Base-by-base conservation (phyloP, 176 grass and related monocot genomes). In the Triticum dicoccoides region DNA sequence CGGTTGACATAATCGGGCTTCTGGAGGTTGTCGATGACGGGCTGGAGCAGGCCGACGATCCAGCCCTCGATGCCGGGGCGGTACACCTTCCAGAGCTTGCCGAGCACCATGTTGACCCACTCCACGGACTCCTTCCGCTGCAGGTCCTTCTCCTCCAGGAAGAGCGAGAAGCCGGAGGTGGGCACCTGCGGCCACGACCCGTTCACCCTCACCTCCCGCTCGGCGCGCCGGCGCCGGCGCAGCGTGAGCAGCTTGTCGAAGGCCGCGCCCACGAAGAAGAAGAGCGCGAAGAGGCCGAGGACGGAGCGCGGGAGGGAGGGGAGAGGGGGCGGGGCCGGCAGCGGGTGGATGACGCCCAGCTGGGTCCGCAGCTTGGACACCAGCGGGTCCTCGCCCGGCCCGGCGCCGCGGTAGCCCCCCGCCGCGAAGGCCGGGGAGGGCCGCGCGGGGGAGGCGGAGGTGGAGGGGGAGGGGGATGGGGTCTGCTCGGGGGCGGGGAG, bases 101-200 rank as follows among this genome's bases (percentile, higher is more conserved):
- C 93, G 30, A 98, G 93, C 39, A 98, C 93, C 96, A 98, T 98
- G 91, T 98, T 98, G 82, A 98, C 96, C 96, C 96, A 98, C 87
- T 98, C 96, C 27, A 98, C 96, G 0, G 96, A 96, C 83, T 98
- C 96, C 88, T 98, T 98, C 81, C 96, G 92, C 90, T 96, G 96
- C 83, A 98, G 89, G 82, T 98, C 96, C 89, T 95, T 98, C 76
- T 95, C 91, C 86, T 98, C 93, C 37, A 98, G 92, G 83, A 98
- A 92, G 86, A 94, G 82, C 11, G 93, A 98, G 90, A 98, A 96
- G 86, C 92, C 91, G 14, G 89, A 79, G 80, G 93, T 98, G 25
- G 96, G 96, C 69, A 98, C 91, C 94, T 96, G 96, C 3, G 96
- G 96, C 93, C 96, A 96, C 0, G 88, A 88, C 73, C 93, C 93